Evolutionary conservation across 805 yeast species (phyloP), one percentile per base, ranked within the genome.

Genomic region (Schwanniomyces occidentalis): DNA sequence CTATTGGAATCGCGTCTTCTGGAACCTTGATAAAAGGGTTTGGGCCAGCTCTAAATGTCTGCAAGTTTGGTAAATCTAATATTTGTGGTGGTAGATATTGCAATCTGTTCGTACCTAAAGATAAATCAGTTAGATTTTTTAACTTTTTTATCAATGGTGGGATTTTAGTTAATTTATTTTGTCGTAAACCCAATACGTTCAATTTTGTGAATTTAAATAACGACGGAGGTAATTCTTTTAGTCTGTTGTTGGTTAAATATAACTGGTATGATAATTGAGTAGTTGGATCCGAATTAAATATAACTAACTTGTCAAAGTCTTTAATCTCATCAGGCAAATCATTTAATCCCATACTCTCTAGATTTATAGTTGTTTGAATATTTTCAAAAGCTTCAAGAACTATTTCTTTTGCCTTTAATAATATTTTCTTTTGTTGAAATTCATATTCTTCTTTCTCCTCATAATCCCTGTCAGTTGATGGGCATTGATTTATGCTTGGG

Each of bases 241-340:
- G 46, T 24, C 63, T 61, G 51, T 80, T 80, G 31, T 73, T 67
- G 2, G 76, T 61, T 3, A 78, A 68, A 46, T 73, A 77, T 4
- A 80, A 56, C 39, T 79, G 78, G 42, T 66, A 69, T 22, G 57
- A 44, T 3, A 42, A 39, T 16, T 46, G 45, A 16, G 43, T 41
- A 3, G 35, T 18, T 3, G 52, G 51, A 1, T 55, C 54, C 10
- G 35, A 32, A 12, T 51, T 55, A 37, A 70, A 67, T 6, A 73
- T 52, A n/a, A 78, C 79, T 45, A 78, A 53, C 35, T 78, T 68
- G 45, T 75, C 69, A 42, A 80, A 58, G 49, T 80, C 86, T 32
- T 69, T 70, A 18, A 80, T 65, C 42, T 78, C 82, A 33, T 75
- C 78, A 1, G 86, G 85, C 3, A 80, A 52, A 5, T 69, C 69